Evolutionary conservation across 2,329 filamentous ascomycete genomes (phyloP), one percentile per base, ranked within the genome.

Genomic region (Clarireedia hainanense): DNA sequence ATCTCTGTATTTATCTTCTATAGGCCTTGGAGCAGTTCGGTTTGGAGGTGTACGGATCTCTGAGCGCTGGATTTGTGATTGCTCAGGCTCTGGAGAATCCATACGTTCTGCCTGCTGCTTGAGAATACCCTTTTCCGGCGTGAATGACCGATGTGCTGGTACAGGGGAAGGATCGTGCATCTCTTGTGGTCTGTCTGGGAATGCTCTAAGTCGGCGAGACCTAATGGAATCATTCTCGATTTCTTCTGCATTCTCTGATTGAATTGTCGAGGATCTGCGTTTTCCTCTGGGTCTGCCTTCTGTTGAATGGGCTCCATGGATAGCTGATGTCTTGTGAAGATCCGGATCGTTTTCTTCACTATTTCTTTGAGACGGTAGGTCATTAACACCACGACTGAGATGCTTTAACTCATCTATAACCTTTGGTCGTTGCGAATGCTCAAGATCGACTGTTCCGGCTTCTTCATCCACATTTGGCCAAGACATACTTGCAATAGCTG

Each of bases 401-500:
- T 57, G 50, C 48, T 58, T 58, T 27, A 50, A 55, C 15, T 47
- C 34, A n/a, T 55, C 57, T 12, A 55, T 50, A 49, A 58, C 48
- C 42, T 55, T 65, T 10, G 56, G 56, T 55, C 60, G 57, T 37
- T 64, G 64, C 12, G 58, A 59, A 50, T 56, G 69, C 58, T 79
- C 70, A 52, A 75, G 68, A 55, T 72, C 69, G 55, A 72, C 67
- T 50, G 69, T 72, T 49, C 74, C 75, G 56, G 72, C 71, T 54
- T 74, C 72, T 64, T 79, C 76, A 61, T 78, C 70, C 10, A 73
- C 65, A n/a, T 68, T 58, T 59, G 73, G 66, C 67, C 69, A 71
- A 7, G 72, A 68, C 62, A 70, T 69, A 40, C 64, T 71, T 57
- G 60, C 67, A 56, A 70, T 67, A 47, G 69, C 57, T 62, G 72